Percentiles rank a stretch among this genome's conserved stretches.
phyloP scores from a whole-genome alignment of 169 alveolate species.

The Plasmodium gallinaceum region DNA sequence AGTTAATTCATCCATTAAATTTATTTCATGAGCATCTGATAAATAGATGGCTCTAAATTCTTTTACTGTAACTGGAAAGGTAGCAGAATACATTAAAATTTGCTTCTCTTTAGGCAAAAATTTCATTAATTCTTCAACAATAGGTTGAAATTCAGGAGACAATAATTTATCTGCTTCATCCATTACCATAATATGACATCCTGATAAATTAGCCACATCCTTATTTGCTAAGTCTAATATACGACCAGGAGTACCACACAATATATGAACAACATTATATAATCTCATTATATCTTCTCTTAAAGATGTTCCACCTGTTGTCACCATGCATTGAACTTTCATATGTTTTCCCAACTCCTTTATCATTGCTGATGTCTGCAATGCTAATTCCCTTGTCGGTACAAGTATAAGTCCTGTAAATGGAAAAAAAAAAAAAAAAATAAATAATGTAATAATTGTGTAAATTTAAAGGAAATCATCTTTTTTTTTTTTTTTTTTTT shows the following conservation, averaged over 20 bases:
- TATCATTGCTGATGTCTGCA: slow-evolving; percentile 96
- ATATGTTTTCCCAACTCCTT: slow-evolving; percentile 97
- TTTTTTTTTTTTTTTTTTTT: not conserved
- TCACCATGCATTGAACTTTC: slow-evolving; percentile 98
- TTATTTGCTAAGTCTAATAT: slow-evolving; percentile 96
- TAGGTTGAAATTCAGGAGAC: slow-evolving; percentile 97
- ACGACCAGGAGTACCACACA: slow-evolving; percentile 99
- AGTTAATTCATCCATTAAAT: slow-evolving; percentile 99
- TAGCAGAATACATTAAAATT: slow-evolving; percentile 98
- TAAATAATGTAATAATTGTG: not conserved
- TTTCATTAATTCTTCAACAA: slow-evolving; percentile 95
- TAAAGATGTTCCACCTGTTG: slow-evolving; percentile 99
- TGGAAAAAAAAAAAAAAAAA: slow-evolving; percentile 23
- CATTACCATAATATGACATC: slow-evolving; percentile 94
- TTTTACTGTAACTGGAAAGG: slow-evolving; percentile 98
- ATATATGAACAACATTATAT: slow-evolving; percentile 95
- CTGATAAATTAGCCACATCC: slow-evolving; percentile 93
- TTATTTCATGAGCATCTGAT: slow-evolving; percentile 97
- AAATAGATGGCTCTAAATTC: slow-evolving; percentile 95
- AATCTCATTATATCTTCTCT: slow-evolving; percentile 97
- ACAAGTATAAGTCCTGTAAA: slow-evolving; percentile 94
- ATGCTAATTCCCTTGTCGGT: slow-evolving; percentile 98
- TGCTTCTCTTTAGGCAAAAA: slow-evolving; percentile 94
- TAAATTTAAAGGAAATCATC: no score
- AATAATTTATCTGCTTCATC: slow-evolving; percentile 99